Evolutionary conservation across 2,329 filamentous ascomycete species (phyloP).

Genomic region (Penicillium decumbens): DNA sequence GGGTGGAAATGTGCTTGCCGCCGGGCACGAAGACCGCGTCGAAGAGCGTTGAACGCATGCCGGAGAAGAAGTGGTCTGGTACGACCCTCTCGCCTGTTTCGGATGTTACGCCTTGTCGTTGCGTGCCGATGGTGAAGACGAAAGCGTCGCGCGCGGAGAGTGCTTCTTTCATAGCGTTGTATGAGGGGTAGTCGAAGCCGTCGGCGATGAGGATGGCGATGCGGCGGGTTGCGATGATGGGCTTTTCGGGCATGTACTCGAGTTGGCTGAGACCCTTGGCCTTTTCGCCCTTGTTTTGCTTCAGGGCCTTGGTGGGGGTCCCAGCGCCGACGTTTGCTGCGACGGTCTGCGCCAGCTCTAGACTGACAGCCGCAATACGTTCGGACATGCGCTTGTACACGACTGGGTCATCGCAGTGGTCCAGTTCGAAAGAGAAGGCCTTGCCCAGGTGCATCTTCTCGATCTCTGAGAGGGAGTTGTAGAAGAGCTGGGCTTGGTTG

Average conservation of each 20-base stretch:
- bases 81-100: constrained; percentile 56
- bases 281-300: constrained; percentile 63
- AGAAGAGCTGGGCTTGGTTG: constrained; percentile 38
- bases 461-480: constrained; percentile 33
- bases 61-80: constrained; percentile 75
- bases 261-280: constrained; percentile 60
- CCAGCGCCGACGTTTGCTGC: constrained; percentile 68
- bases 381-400: constrained; percentile 69
- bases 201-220: constrained; percentile 74
- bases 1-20: constrained; percentile 57
- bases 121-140: constrained; percentile 67
- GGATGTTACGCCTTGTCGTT: constrained; percentile 62
- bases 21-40: constrained; percentile 75
- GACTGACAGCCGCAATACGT: constrained; percentile 66
- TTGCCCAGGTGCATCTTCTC: constrained; percentile 36
- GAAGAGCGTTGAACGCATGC: constrained; percentile 71
- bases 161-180: constrained; percentile 61
- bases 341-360: constrained; percentile 63
- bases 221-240: constrained; percentile 66
- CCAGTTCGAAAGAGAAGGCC: constrained; percentile 38
- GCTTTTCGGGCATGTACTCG: constrained; percentile 59
- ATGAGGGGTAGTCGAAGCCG: constrained; percentile 65
- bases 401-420: constrained; percentile 66
- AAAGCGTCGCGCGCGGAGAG: constrained; percentile 60
- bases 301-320: constrained; percentile 50